Evolutionary conservation across 805 yeast species (phyloP).

Genomic region (Metschnikowia anglica): DNA sequence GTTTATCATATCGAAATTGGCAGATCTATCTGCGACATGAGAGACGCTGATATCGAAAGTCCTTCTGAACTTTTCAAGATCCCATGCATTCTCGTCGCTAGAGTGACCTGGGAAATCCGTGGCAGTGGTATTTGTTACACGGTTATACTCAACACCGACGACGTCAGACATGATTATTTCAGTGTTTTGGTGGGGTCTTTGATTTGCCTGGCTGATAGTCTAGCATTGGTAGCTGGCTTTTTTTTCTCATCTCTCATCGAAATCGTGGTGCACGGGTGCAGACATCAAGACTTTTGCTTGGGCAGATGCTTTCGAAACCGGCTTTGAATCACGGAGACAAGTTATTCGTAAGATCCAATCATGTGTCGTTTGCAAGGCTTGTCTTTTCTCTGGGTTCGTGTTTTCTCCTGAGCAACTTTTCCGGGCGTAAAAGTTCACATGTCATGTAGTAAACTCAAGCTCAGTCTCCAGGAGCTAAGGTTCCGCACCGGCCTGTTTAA

Average conservation of each 20-base stretch:
- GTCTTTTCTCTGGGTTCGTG: too few species aligned
- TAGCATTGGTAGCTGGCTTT: not conserved
- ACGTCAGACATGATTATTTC: conserved; percentile 41
- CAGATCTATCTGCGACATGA: conserved; percentile 62
- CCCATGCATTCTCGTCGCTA: conserved; percentile 73
- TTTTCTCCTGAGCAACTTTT: too few species aligned
- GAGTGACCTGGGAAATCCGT: conserved; percentile 92
- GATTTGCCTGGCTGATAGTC: not conserved
- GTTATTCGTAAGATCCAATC: too few species aligned
- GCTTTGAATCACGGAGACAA: too few species aligned
- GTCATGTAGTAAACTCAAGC: too few species aligned
- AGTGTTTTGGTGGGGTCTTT: not conserved
- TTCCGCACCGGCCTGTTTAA: too few species aligned
- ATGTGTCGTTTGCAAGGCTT: too few species aligned
- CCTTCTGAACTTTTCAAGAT: conserved; percentile 72
- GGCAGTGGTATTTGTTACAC: conserved; percentile 85
- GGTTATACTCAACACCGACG: conserved; percentile 84
- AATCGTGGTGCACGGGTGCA: conserved; percentile 15
- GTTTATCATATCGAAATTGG: conserved; percentile 83
- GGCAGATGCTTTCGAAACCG: not conserved
- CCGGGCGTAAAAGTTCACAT: too few species aligned
- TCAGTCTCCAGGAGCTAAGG: too few species aligned
- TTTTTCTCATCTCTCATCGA: conserved; percentile 14
- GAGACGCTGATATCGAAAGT: conserved; percentile 65
- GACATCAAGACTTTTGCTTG: not conserved